Evolutionary conservation across 345 rosid genomes (phyloP), one percentile per base, ranked within the genome.

Genomic region (Ceriops decandra): DNA sequence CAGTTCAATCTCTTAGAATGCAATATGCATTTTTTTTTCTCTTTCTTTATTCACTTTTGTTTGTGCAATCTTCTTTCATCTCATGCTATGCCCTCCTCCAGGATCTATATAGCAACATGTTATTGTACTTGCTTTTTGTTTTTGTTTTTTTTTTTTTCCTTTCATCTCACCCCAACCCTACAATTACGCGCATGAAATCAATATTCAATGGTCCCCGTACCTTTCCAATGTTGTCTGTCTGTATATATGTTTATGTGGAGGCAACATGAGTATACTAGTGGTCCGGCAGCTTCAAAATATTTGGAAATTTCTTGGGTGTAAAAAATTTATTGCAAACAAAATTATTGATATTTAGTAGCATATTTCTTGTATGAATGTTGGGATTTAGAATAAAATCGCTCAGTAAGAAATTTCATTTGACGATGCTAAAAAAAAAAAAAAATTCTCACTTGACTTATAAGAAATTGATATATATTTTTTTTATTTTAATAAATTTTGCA

Each of bases 121-220:
- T n/a, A 26, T 21, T 20, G 58, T 54, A 54, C 58, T 54, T 54
- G 58, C 8, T 38, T 49, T 64, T 49, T 47, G 13, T 7, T 5
- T 33, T 33, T 33, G 1, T 5, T 35, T 35, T 64, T 28, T 47
- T 49, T 64, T 28, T 47, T 19, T 54, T 59, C 53, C 13, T 32
- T 73, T 52, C 32, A 3, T 7, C 58, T 54, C 22, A n/a, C 26
- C 11, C 27, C 20, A 13, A 5, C 16, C 42, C 57, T 49, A 61
- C 27, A 53, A 57, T 65, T 30, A 62, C 19, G 4, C 3, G 68
- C 52, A 57, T 20, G 22, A 73, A 20, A 52, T 38, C 10, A 36
- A 28, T 35, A 70, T 73, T 62, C 60, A 76, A 59, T 59, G 76
- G 76, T 70, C 73, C 80, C 60, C 60, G 8, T 62, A 32, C 36